phyloP scores from a whole-genome alignment of 345 rosid genomes.

The Moricandia moricandioides region DNA sequence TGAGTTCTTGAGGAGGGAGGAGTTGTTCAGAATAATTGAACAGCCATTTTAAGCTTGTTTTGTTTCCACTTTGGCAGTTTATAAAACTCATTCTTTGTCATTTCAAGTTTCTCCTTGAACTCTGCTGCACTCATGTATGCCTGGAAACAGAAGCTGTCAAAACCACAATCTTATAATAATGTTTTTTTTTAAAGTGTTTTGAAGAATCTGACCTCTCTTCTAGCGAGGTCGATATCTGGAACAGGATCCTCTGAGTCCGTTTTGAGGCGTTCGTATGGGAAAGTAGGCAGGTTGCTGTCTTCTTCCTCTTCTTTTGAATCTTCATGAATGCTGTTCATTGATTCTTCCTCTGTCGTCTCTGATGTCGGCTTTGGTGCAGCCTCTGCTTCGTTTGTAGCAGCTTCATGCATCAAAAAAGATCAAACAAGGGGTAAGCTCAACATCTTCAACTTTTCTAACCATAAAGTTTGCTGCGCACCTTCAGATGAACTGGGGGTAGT shows the following conservation, averaged over 20 bases:
- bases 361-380: slow-evolving; percentile 29
- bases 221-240: slow-evolving; percentile 78
- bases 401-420: slow-evolving; percentile 41
- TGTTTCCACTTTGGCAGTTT: slow-evolving; percentile 98
- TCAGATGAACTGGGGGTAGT: slow-evolving; percentile 68
- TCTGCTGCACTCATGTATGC: slow-evolving; percentile 69
- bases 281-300: slow-evolving; percentile 70
- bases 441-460: background rate
- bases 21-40: slow-evolving; percentile 62
- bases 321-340: slow-evolving; percentile 69
- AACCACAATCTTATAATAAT: background rate
- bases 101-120: slow-evolving; percentile 88
- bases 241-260: slow-evolving; percentile 62
- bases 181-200: background rate
- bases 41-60: slow-evolving; percentile 94
- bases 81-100: slow-evolving; percentile 73
- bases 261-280: slow-evolving; percentile 80
- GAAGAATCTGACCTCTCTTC: slow-evolving; percentile 69
- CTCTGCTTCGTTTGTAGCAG: slow-evolving; percentile 51
- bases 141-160: slow-evolving; percentile 44
- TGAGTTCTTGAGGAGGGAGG: slow-evolving; percentile 3
- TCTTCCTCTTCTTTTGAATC: slow-evolving; percentile 88
- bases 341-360: slow-evolving; percentile 47
- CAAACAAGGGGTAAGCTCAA: slow-evolving; percentile 19
- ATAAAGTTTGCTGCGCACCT: slow-evolving; percentile 38